These are phyloP conservation scores for Punctularia strigosozonata DNA, from an alignment of 768 basidiomycete species.

Conservation along the genomic window DNA sequence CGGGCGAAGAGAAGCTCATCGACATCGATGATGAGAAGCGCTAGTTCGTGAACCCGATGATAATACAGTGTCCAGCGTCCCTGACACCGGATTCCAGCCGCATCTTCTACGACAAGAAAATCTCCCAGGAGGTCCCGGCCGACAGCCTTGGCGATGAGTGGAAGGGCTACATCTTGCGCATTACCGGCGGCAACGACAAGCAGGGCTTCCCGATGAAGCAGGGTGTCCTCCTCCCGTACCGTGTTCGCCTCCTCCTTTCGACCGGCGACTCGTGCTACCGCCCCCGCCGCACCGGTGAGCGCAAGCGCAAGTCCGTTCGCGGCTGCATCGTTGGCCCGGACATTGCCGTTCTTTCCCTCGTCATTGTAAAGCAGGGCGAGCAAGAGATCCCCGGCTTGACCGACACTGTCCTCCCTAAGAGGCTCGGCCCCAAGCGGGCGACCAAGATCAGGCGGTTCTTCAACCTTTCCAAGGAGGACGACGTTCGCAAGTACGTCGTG, in stretches of 20 bases:
- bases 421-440: slow-evolving; percentile 93
- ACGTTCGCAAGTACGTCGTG: slow-evolving; percentile 96
- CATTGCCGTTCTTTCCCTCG: slow-evolving; percentile 86
- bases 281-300: slow-evolving; percentile 82
- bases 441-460: slow-evolving; percentile 97
- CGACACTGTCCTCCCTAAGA: slow-evolving; percentile 85
- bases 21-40: slow-evolving; percentile 88
- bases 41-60: slow-evolving; percentile 35
- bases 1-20: slow-evolving; percentile 93
- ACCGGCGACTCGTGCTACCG: slow-evolving; percentile 99
- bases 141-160: slow-evolving; percentile 92
- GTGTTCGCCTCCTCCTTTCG: slow-evolving; percentile 86
- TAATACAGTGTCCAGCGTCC: neutral
- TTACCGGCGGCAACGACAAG: slow-evolving; percentile 98
- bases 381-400: slow-evolving; percentile 84
- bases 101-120: slow-evolving; percentile 95
- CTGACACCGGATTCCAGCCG: slow-evolving; percentile 39
- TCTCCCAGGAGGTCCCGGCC: slow-evolving; percentile 86
- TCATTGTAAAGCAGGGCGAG: slow-evolving; percentile 96
- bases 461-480: slow-evolving; percentile 95
- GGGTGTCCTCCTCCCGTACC: slow-evolving; percentile 89
- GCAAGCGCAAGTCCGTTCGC: slow-evolving; percentile 97
- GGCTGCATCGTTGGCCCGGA: slow-evolving; percentile 97
- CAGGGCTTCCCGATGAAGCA: slow-evolving; percentile 99
- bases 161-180: slow-evolving; percentile 93